These are phyloP conservation scores for Exsudoporus frostii DNA, from an alignment of 768 basidiomycete species.

Conservation along the genomic window DNA sequence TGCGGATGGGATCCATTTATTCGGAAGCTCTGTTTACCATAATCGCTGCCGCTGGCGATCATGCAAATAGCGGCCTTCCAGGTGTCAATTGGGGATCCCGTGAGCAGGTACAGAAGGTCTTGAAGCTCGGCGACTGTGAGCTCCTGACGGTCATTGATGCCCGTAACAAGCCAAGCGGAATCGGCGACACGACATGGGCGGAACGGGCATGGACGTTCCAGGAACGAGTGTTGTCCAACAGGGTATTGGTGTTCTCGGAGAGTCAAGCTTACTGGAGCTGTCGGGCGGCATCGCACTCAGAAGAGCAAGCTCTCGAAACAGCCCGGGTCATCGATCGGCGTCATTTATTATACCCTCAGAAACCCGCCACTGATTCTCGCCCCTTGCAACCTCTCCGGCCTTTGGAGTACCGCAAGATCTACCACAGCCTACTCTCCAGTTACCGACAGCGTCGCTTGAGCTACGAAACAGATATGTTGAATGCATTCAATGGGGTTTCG, in stretches of 20 bases:
- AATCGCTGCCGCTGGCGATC: constrained; percentile 13
- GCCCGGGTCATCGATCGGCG: neutral
- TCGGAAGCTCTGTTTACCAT: constrained; percentile 16
- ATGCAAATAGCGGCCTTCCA: constrained; percentile 9
- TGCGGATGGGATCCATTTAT: constrained; percentile 23
- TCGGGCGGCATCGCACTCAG: constrained; percentile 2
- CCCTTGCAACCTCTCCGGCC: neutral
- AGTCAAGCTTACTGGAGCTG: too few relatives aligned
- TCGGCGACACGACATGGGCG: constrained; percentile 1
- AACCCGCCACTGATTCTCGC: neutral
- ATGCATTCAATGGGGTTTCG: constrained; percentile 15
- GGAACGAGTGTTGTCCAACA: too few relatives aligned
- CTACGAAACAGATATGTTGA: constrained; percentile 13
- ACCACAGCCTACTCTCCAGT: neutral
- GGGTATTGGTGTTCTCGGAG: too few relatives aligned
- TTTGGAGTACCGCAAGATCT: neutral
- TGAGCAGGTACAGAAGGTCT: neutral
- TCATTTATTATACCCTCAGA: neutral
- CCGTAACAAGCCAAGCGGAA: neutral
- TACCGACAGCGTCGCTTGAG: constrained; percentile 12
- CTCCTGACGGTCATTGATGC: constrained; percentile 13
- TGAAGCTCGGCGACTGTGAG: constrained; percentile 8
- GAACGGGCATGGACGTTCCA: too few relatives aligned
- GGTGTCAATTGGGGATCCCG: constrained; percentile 6
- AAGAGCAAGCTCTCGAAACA: constrained; percentile 13